These are phyloP conservation scores for Fusarium decemcellulare DNA, from an alignment of 2,329 filamentous ascomycete species.

Conservation along the genomic window DNA sequence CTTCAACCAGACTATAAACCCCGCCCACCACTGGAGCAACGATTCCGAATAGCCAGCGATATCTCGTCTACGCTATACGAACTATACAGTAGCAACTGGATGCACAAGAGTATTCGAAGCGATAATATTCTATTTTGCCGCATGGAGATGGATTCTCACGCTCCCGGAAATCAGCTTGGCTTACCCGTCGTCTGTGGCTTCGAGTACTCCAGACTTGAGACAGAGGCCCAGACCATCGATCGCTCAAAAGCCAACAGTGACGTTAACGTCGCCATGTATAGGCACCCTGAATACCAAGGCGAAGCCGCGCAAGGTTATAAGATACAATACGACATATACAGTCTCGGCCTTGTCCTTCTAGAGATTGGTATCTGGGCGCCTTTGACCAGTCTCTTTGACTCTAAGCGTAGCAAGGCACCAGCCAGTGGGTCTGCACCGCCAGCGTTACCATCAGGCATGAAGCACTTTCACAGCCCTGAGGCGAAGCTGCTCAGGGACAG, in stretches of 20 bases:
- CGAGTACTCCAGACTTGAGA: conserved; percentile 4
- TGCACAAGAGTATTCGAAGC: conserved; percentile 11
- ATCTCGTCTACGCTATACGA: not conserved
- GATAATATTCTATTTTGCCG: conserved; percentile 1
- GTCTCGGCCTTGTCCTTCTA: conserved; percentile 5
- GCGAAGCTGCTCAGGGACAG: not conserved
- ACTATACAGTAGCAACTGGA: conserved; percentile 11
- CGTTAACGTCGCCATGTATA: not conserved
- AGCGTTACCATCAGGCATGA: not conserved
- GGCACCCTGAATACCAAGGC: conserved; percentile 6
- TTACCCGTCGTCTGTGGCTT: not conserved
- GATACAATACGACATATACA: conserved; percentile 11
- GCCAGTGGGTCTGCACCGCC: not conserved
- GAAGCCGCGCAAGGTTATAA: conserved; percentile 3
- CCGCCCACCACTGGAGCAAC: conserved; percentile 2
- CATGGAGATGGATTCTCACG: no score
- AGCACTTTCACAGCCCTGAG: conserved; percentile 2
- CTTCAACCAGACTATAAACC: conserved; percentile 1
- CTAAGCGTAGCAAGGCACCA: not conserved
- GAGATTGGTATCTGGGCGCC: conserved; percentile 12
- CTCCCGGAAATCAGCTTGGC: not conserved
- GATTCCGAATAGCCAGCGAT: conserved; percentile 1
- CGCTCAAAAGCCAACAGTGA: not conserved
- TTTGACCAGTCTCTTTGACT: conserved; percentile 9
- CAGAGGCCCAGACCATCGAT: conserved; percentile 6